Conservation (phyloP, 768 basidiomycete species). For the Boletus pseudo-olivaceus region DNA sequence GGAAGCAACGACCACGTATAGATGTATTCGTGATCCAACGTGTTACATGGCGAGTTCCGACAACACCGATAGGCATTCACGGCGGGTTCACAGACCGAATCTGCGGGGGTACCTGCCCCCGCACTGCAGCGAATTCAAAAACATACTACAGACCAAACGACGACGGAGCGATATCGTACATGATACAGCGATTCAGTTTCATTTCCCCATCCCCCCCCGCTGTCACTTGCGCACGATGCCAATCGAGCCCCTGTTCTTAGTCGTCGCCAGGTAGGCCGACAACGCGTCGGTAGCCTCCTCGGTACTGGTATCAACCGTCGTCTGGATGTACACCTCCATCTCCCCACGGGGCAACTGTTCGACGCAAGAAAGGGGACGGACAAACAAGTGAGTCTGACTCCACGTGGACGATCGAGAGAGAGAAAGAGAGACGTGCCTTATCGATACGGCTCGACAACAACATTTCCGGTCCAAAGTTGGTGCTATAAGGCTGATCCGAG, state of each 20-base stretch:
- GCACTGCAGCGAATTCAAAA: background rate
- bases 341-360: background rate
- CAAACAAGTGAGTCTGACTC: background rate
- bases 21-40: too few species aligned
- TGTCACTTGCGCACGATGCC: background rate
- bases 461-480: background rate
- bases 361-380: background rate
- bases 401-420: background rate
- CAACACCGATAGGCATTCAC: too few species aligned
- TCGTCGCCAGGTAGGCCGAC: background rate
- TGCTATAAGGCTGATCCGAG: conserved; percentile 4
- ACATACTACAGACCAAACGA: background rate
- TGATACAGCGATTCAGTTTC: background rate
- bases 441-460: background rate
- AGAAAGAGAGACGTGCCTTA: conserved; percentile 5
- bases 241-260: background rate
- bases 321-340: conserved; percentile 11
- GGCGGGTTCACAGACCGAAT: too few species aligned
- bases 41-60: too few species aligned
- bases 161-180: background rate
- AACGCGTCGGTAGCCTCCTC: background rate
- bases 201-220: background rate
- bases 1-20: too few species aligned
- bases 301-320: conserved; percentile 7
- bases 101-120: too few species aligned